Evolutionary conservation across 1,284 basidiomycete genomes (phyloP), one percentile per base, ranked within the genome.

Genomic region (Austroboletus novae-zelandiae): DNA sequence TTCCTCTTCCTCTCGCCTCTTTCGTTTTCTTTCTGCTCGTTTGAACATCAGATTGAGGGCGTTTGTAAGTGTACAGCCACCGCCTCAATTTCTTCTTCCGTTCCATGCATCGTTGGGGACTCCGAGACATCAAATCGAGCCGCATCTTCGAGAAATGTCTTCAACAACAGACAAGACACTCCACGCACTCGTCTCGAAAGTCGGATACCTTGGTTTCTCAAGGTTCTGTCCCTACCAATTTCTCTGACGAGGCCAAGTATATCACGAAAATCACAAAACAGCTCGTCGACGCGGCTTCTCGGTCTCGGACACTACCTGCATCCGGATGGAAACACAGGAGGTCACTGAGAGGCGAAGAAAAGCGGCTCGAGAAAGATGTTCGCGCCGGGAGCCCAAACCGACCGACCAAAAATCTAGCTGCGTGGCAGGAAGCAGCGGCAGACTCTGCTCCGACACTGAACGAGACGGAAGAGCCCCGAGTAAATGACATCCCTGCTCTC

Each of bases 21-120:
- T 77, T 34, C 79, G 74, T 47, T 86, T 79, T 65, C 84, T 88
- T 58, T 85, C 82, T 9, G 91, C 79, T 53, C 90, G 79, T 72
- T 94, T 93, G 77, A 91, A 94, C 84, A 95, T 91, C 7, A 15
- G 34, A 14, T 15, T 14, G 14, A 35, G 14, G 18, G 46, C 20
- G 11, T 20, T 43, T 20, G 18, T 15, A 15, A 29, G n/a, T 60
- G 53, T 52, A 66, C 41, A 55, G 65, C 65, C 65, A 69, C 68
- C 40, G 4, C n/a, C 6, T 25, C 37, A 10, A 23, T 42, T 18
- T 64, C 61, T 57, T 60, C 55, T 47, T 56, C 55, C 53, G 52
- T 53, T 54, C 11, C 66, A 69, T 67, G 65, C 58, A 61, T 50
- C 43, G 54, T 42, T 63, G 55, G 35, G 48, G 49, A 42, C 20